A percentile compares a stretch with the other conserved stretches of the same genome.
These are phyloP conservation scores for Lodderomyces elongisporus DNA, from an alignment of 1,139 yeast genomes.

Conservation along the genomic window DNA sequence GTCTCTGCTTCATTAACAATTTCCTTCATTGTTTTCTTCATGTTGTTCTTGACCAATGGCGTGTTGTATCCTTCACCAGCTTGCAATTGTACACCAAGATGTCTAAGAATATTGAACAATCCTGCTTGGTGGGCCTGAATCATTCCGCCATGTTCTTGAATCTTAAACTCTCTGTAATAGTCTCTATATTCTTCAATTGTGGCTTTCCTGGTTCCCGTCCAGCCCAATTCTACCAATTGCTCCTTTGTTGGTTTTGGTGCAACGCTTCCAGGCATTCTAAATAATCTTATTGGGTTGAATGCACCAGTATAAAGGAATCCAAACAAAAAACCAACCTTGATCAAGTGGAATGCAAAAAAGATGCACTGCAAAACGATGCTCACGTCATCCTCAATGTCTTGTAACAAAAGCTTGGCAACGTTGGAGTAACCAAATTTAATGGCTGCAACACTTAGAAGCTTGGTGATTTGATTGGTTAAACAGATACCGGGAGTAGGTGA, in stretches of 20 bases:
- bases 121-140: conserved; percentile 77
- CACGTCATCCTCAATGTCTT: conserved; percentile 40
- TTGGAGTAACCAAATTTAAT: conserved; percentile 27
- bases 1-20: conserved; percentile 13
- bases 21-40: conserved; percentile 23
- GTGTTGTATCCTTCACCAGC: conserved; percentile 82
- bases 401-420: conserved; percentile 42
- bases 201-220: conserved; percentile 87
- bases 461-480: conserved; percentile 60
- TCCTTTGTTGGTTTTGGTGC: conserved; percentile 45
- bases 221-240: conserved; percentile 64
- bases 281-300: conserved; percentile 58
- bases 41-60: conserved; percentile 35
- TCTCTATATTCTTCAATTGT: conserved; percentile 69
- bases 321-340: conserved; percentile 58
- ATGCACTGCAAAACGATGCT: conserved; percentile 53
- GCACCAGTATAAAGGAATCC: conserved; percentile 61
- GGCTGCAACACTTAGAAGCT: conserved; percentile 30
- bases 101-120: conserved; percentile 51
- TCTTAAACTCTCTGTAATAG: conserved; percentile 58
- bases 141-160: conserved; percentile 71
- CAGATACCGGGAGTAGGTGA: conserved; percentile 92
- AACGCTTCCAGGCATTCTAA: conserved; percentile 26
- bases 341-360: conserved; percentile 65
- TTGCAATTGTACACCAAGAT: conserved; percentile 59